Evolutionary conservation across 495 filamentous ascomycete species (phyloP).

Genomic region (Immersiella caudata): DNA sequence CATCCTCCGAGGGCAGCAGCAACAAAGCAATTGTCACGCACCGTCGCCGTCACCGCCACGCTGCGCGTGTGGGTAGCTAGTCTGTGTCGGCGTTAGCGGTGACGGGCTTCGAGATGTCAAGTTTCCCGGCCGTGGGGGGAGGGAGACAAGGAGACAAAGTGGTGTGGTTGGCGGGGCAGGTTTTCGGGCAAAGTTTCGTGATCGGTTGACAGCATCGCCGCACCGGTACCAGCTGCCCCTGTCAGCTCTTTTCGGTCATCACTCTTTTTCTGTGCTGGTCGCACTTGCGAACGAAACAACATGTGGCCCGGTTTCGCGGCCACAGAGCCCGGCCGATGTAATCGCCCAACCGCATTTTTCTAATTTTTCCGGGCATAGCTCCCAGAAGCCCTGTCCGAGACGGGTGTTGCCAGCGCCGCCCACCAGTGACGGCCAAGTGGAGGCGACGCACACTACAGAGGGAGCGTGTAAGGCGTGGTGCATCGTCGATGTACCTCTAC

Average conservation of each 20-base stretch:
- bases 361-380: constrained; percentile 11
- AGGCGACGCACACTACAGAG: neutral
- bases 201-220: neutral
- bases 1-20: neutral
- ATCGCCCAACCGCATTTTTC: neutral
- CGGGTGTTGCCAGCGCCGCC: neutral
- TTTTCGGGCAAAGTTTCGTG: neutral
- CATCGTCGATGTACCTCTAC: neutral
- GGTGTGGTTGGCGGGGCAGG: neutral
- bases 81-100: neutral
- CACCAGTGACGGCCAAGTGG: neutral
- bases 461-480: neutral
- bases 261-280: neutral
- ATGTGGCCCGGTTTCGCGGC: constrained; percentile 8
- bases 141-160: neutral
- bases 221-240: neutral
- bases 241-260: neutral
- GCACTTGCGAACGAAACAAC: neutral
- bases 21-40: neutral
- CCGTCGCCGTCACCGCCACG: constrained; percentile 17
- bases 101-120: neutral
- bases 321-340: constrained; percentile 1
- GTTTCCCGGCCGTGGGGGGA: neutral
- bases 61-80: constrained; percentile 15
- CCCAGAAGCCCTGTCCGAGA: constrained; percentile 2